Evolutionary conservation across 345 rosid genomes (phyloP).

Genomic region (Brassica cretica): DNA sequence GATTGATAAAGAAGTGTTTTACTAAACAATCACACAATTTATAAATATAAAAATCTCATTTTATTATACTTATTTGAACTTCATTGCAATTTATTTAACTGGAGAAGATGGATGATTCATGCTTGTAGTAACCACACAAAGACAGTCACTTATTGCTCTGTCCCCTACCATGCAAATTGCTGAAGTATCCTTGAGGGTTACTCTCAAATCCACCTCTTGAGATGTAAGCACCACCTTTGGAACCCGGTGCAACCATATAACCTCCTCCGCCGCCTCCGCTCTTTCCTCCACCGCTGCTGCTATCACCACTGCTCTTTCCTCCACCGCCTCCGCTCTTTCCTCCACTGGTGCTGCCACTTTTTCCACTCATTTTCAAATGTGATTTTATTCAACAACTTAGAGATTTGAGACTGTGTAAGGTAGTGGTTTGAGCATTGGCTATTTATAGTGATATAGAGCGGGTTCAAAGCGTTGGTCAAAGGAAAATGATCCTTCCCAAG

Average conservation of each 20-base stretch:
- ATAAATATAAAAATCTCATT: neutral
- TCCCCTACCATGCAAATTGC: conserved; percentile 20
- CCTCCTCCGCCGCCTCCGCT: neutral
- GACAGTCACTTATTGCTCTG: neutral
- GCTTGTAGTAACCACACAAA: neutral
- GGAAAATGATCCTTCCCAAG: conserved; percentile 9
- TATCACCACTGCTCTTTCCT: neutral
- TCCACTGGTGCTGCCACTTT: neutral
- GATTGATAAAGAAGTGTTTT: neutral
- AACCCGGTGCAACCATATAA: conserved; percentile 24
- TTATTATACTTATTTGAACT: neutral
- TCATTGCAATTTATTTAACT: neutral
- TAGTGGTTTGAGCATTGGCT: neutral
- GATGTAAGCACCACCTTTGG: conserved; percentile 1
- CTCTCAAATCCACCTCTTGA: conserved; percentile 22
- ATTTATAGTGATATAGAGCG: conserved; percentile 3
- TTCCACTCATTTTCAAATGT: conserved; percentile 14
- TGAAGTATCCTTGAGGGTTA: conserved; percentile 27
- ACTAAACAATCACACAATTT: neutral
- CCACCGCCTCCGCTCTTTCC: neutral
- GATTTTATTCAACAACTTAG: neutral
- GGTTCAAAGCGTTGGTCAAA: neutral
- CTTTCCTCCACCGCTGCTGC: neutral
- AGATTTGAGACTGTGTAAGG: neutral
- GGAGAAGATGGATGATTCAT: neutral